Evolutionary conservation across 225 moss, liverwort and hornwort species (phyloP).

Genomic region (Pseudisothecium myosuroides): DNA sequence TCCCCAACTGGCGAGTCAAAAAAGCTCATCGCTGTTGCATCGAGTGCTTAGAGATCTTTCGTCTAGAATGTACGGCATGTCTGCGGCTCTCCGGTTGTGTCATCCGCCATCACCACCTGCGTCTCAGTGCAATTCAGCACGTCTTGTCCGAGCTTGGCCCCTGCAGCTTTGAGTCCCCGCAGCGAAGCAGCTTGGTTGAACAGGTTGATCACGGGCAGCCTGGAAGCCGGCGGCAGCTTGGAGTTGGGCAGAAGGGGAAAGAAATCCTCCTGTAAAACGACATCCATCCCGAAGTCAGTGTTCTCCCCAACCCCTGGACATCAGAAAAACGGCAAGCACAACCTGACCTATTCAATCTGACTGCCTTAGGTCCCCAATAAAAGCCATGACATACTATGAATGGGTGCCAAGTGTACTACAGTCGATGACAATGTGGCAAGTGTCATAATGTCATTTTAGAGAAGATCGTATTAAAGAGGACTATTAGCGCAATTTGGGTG

Average conservation of each 20-base stretch:
- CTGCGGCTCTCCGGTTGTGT: conserved; percentile 62
- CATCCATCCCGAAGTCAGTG: not conserved
- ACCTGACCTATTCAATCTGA: not conserved
- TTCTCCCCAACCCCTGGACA: not conserved
- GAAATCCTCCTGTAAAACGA: conserved; percentile 33
- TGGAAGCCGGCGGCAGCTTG: conserved; percentile 60
- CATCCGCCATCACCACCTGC: conserved; percentile 54
- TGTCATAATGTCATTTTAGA: not conserved
- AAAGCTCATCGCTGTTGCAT: not conserved
- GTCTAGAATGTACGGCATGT: conserved; percentile 36
- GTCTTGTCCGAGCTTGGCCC: conserved; percentile 78
- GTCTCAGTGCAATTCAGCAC: conserved; percentile 56
- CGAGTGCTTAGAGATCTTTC: not conserved
- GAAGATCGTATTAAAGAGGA: not conserved
- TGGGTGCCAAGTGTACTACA: not conserved
- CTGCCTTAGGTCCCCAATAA: too few relatives aligned
- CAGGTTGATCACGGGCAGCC: conserved; percentile 74
- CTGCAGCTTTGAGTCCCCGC: conserved; percentile 77
- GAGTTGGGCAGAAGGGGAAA: conserved; percentile 44
- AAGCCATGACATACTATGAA: not conserved
- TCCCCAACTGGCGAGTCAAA: not conserved
- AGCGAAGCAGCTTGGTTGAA: conserved; percentile 84
- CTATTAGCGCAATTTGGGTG: not conserved
- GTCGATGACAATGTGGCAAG: not conserved
- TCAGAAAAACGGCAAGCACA: not conserved